A percentile compares a stretch with the other conserved stretches of the same genome.
Conservation (phyloP, 1,284 basidiomycete species). For the Ceratobasidium sp. region DNA sequence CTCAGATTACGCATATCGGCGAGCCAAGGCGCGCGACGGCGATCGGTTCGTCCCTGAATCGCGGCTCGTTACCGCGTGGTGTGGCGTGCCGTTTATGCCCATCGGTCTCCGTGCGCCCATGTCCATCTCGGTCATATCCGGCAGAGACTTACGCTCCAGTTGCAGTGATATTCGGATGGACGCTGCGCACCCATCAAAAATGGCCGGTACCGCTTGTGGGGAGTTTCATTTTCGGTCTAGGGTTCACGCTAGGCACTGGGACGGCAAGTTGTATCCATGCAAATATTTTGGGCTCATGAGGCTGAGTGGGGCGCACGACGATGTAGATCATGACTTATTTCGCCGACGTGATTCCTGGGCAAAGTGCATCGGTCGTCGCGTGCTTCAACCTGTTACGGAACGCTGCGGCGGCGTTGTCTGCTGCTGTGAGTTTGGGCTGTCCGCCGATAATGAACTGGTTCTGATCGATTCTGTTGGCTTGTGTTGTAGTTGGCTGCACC, state of each 20-base stretch:
- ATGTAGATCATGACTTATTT: constrained; percentile 48
- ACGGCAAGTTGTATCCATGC: constrained; percentile 40
- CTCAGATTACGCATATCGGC: constrained; percentile 43
- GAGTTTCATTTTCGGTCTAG: constrained; percentile 48
- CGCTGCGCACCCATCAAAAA: constrained; percentile 50
- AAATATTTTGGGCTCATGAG: neutral
- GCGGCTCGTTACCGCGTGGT: constrained; percentile 52
- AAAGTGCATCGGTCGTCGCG: constrained; percentile 48
- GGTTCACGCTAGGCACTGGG: constrained; percentile 48
- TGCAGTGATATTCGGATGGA: constrained; percentile 55
- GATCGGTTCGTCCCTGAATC: constrained; percentile 52
- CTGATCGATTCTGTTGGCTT: constrained; percentile 5
- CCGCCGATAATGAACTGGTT: neutral
- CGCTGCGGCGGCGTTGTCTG: constrained; percentile 34
- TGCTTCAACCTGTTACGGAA: constrained; percentile 46
- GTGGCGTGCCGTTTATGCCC: constrained; percentile 53
- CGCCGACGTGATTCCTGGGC: constrained; percentile 47
- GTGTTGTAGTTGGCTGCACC: constrained; percentile 27
- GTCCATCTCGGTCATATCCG: neutral
- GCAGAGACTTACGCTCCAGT: constrained; percentile 11
- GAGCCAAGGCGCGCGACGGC: constrained; percentile 42
- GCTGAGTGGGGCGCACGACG: neutral
- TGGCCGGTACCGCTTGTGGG: constrained; percentile 55
- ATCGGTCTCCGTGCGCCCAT: constrained; percentile 50
- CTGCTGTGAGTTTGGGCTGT: constrained; percentile 29